phyloP scores from a whole-genome alignment of 768 basidiomycete genomes.

The Trametes punicea region DNA sequence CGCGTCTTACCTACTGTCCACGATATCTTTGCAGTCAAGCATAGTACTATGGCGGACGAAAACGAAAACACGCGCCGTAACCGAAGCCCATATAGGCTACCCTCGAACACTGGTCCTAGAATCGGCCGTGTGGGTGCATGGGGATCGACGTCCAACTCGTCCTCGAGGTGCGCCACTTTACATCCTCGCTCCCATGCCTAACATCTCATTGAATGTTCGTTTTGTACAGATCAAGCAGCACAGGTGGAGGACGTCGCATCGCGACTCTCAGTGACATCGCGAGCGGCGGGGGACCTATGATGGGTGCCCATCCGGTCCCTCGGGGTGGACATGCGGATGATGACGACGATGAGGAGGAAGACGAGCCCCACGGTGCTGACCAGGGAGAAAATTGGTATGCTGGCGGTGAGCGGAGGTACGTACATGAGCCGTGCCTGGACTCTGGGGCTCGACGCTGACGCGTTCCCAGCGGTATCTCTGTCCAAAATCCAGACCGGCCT shows the following conservation, averaged over 20 bases:
- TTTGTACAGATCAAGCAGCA: conserved; percentile 2
- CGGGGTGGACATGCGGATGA: conserved; percentile 31
- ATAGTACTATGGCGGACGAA: conserved; percentile 13
- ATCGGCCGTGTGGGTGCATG: conserved; percentile 24
- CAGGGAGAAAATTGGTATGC: conserved; percentile 78
- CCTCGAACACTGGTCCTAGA: conserved; percentile 18
- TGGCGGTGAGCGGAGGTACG: conserved; percentile 90
- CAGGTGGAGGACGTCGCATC: conserved; percentile 21
- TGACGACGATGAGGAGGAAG: conserved; percentile 52
- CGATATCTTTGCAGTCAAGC: neutral
- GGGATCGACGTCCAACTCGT: conserved; percentile 9
- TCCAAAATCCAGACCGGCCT: conserved; percentile 69
- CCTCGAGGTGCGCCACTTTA: conserved; percentile 12
- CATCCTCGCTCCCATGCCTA: neutral
- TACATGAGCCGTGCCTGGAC: neutral
- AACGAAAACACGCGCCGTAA: conserved; percentile 6
- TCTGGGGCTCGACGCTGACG: conserved; percentile 1
- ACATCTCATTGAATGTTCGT: neutral
- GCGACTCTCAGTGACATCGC: conserved; percentile 28
- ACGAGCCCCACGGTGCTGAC: conserved; percentile 44
- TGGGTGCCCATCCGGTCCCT: conserved; percentile 12
- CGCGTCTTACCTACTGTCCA: neutral
- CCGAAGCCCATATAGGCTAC: conserved; percentile 9
- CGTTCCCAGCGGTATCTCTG: conserved; percentile 69
- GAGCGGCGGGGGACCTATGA: conserved; percentile 16